Percentiles rank a stretch among this genome's conserved stretches.
Evolutionary conservation across 495 filamentous ascomycete species (phyloP).

Genomic region (Thozetella sp.): DNA sequence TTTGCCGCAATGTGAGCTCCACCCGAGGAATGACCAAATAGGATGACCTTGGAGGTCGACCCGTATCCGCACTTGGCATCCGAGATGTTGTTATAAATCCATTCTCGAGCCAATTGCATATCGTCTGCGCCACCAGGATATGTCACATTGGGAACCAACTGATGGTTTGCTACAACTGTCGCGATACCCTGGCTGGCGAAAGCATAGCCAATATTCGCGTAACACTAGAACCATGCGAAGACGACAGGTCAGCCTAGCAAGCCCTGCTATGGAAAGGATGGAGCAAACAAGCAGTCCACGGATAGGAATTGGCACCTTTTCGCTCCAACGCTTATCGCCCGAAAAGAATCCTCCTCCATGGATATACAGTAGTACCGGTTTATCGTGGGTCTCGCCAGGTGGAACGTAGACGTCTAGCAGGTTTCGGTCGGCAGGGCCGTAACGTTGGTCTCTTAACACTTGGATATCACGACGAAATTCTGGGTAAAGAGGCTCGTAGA

Average conservation of each 20-base stretch:
- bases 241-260: too few relatives aligned
- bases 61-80: background rate
- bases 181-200: background rate
- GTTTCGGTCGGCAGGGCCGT: background rate
- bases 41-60: background rate
- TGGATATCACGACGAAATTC: background rate
- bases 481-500: background rate
- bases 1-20: background rate
- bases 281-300: too few relatives aligned
- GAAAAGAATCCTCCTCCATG: background rate
- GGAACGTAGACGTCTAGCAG: background rate
- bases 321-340: background rate
- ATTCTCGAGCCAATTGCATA: background rate
- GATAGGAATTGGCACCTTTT: background rate
- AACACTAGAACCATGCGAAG: too few relatives aligned
- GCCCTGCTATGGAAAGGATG: background rate
- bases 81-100: background rate
- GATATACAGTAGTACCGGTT: background rate
- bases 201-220: background rate
- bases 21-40: background rate
- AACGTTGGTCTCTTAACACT: background rate
- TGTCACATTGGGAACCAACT: background rate
- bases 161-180: background rate
- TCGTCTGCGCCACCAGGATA: background rate
- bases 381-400: background rate